Evolutionary conservation across 2,329 filamentous ascomycete species (phyloP).

Genomic region (Nakataea oryzae): DNA sequence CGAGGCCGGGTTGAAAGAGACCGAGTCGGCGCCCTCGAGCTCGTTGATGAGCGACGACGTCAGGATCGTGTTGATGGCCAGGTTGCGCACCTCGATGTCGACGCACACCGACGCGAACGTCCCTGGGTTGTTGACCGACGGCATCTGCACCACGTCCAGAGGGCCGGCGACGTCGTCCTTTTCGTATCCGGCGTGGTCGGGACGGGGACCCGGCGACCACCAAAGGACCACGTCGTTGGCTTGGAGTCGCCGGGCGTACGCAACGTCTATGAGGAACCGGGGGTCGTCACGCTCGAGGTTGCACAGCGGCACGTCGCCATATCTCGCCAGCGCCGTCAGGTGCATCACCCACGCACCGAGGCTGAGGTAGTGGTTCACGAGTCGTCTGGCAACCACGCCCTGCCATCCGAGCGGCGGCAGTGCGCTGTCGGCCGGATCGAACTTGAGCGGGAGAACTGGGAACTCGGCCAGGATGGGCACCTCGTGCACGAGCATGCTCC

Average conservation of each 20-base stretch:
- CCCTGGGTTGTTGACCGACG: conserved; percentile 82
- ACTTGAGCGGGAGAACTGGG: conserved; percentile 68
- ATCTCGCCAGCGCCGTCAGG: conserved; percentile 75
- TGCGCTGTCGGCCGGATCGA: conserved; percentile 75
- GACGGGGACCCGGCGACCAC: conserved; percentile 83
- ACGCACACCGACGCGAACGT: conserved; percentile 96
- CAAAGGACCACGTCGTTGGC: conserved; percentile 90
- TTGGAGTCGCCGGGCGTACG: conserved; percentile 82
- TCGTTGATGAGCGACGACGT: conserved; percentile 96
- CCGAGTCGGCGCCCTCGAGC: conserved; percentile 79
- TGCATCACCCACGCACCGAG: conserved; percentile 90
- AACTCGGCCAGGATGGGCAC: conserved; percentile 77
- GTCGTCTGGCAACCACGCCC: conserved; percentile 70
- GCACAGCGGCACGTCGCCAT: conserved; percentile 89
- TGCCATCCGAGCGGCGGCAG: conserved; percentile 93
- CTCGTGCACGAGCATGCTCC: conserved; percentile 70
- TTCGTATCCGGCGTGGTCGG: conserved; percentile 94
- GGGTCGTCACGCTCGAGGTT: conserved; percentile 94
- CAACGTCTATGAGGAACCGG: conserved; percentile 88
- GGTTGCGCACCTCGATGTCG: conserved; percentile 84
- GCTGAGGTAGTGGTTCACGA: conserved; percentile 84
- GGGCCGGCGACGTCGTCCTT: conserved; percentile 78
- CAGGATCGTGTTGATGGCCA: conserved; percentile 95
- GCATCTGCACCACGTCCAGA: conserved; percentile 83
- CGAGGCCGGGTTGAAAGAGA: conserved; percentile 68